phyloP scores from a whole-genome alignment of 192 early-diverging fungal species.

The Coemansia sp. region DNA sequence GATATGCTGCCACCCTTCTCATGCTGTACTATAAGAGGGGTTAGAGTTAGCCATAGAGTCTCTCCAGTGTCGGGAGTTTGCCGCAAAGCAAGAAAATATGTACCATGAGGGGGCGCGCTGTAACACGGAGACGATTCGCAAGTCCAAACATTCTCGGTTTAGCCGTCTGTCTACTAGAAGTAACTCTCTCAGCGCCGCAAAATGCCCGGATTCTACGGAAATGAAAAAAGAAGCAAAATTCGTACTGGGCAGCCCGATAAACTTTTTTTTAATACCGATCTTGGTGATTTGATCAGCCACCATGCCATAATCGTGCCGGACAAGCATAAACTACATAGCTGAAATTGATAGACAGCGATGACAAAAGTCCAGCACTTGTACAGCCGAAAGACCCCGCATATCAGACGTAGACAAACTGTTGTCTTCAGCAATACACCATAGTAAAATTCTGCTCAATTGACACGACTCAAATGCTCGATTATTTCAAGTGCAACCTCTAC shows the following conservation, averaged over 20 bases:
- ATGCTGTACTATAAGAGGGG: background rate
- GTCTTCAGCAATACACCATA: no score
- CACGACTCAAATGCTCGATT: conserved; percentile 12
- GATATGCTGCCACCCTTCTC: conserved; percentile 11
- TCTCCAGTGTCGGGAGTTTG: background rate
- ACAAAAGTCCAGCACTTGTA: no score
- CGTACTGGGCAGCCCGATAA: background rate
- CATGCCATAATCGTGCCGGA: conserved; percentile 1
- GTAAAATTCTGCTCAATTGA: no score
- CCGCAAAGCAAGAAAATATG: conserved; percentile 5
- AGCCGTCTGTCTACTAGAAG: background rate
- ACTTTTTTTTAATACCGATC: background rate
- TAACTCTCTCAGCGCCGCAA: background rate
- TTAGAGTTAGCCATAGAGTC: background rate
- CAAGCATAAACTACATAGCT: background rate
- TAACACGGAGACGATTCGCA: conserved; percentile 16
- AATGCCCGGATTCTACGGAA: conserved; percentile 1
- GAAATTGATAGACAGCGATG: background rate
- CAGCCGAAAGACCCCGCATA: no score
- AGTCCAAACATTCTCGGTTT: conserved; percentile 35
- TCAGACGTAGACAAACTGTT: background rate
- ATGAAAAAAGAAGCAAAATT: background rate
- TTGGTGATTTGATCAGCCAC: conserved; percentile 10
- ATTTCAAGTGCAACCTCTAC: conserved; percentile 39
- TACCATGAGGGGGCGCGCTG: conserved; percentile 37